Conservation (phyloP, 1,284 basidiomycete genomes). For the Porodaedalea pini region DNA sequence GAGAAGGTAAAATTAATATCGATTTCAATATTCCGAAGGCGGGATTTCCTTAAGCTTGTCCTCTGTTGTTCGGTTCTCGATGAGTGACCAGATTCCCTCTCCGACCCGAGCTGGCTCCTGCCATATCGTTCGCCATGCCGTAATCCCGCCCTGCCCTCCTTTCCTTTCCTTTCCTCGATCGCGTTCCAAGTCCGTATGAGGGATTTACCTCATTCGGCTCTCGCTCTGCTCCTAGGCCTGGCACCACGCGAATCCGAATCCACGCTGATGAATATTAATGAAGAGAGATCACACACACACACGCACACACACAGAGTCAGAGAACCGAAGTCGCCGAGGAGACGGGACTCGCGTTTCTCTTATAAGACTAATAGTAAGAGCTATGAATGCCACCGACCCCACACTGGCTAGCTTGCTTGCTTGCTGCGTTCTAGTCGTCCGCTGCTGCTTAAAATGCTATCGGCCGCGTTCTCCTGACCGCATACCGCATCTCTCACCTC, state of each 20-base stretch:
- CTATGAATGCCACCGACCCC: not conserved
- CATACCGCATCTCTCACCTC: not conserved
- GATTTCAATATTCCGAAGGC: too few species aligned
- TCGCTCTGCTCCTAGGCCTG: too few species aligned
- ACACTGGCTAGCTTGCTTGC: not conserved
- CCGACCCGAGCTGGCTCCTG: not conserved
- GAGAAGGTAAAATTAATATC: too few species aligned
- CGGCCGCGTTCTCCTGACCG: not conserved
- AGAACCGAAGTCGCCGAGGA: too few species aligned
- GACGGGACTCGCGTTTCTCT: too few species aligned
- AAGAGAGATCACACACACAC: too few species aligned
- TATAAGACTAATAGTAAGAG: not conserved
- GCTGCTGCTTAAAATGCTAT: slow-evolving; percentile 5
- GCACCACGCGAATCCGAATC: too few species aligned
- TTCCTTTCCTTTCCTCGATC: too few species aligned
- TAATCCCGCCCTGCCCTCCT: not conserved
- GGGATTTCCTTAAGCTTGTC: not conserved
- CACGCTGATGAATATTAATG: too few species aligned
- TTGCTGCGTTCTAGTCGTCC: not conserved
- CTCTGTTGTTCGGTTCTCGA: not conserved
- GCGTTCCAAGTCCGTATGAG: too few species aligned
- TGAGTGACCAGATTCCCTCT: not conserved
- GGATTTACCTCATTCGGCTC: too few species aligned
- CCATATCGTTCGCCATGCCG: not conserved
- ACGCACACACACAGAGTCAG: too few species aligned